Conservation (phyloP, 495 filamentous ascomycete species). For the Penicillium ochrochloron region DNA sequence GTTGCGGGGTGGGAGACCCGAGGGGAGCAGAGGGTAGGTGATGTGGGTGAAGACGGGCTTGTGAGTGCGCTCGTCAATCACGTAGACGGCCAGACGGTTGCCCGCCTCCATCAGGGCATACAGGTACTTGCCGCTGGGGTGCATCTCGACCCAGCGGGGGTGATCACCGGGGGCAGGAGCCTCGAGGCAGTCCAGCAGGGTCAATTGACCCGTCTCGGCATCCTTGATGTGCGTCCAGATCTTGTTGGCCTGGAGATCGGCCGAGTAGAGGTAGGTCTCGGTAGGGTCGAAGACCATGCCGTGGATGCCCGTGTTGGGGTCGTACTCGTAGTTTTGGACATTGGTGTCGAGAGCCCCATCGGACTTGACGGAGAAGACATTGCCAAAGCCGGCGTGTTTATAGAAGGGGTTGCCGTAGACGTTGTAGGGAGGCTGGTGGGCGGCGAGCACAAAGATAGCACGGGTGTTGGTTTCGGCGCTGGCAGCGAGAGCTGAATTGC, state of each 20-base stretch:
- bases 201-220: slow-evolving; percentile 62
- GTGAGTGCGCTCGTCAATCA: slow-evolving; percentile 74
- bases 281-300: slow-evolving; percentile 87
- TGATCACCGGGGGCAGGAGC: slow-evolving; percentile 75
- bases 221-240: slow-evolving; percentile 84
- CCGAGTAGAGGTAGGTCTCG: slow-evolving; percentile 85
- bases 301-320: slow-evolving; percentile 75
- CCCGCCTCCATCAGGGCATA: slow-evolving; percentile 87
- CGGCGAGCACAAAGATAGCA: slow-evolving; percentile 83
- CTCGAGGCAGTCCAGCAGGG: slow-evolving; percentile 67
- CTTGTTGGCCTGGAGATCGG: slow-evolving; percentile 82
- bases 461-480: slow-evolving; percentile 75
- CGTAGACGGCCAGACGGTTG: slow-evolving; percentile 78
- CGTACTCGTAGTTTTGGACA: slow-evolving; percentile 80
- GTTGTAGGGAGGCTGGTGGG: slow-evolving; percentile 72
- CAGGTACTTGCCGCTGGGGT: slow-evolving; percentile 73
- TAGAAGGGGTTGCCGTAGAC: slow-evolving; percentile 91
- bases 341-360: slow-evolving; percentile 67
- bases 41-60: slow-evolving; percentile 82
- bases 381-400: slow-evolving; percentile 77
- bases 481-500: slow-evolving; percentile 62
- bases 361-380: slow-evolving; percentile 71
- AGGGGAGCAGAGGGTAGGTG: slow-evolving; percentile 75
- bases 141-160: slow-evolving; percentile 83
- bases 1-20: slow-evolving; percentile 55